Base-by-base conservation (phyloP, 768 basidiomycete genomes). In the Thelephora ganbajun region DNA sequence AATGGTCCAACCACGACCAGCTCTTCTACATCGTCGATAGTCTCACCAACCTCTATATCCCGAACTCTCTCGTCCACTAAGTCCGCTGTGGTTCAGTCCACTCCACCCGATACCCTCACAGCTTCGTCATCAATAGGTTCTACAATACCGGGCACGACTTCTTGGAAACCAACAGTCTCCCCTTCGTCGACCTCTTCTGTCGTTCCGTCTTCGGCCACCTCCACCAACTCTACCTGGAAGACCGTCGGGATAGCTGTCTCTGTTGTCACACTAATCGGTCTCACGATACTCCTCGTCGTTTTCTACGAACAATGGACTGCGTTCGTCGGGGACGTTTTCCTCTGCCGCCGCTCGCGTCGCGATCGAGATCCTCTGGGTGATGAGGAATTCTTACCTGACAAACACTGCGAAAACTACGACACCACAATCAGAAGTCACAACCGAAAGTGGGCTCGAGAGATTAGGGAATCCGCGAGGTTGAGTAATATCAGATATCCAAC, bases 281-380 rank as follows among this genome's bases (percentile, higher is more conserved):
- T 65, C 2, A 62, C 72, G 44, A 70, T 81, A 53, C 66, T 83
- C 44, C 63, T 70, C 6, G 64, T 77, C 47, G 71, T 79, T 23
- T 85, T 80, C 63, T 84, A 83, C 62, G 82, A 87, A 62, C 71
- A 76, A 33, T 79, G 81, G 71, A 78, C 72, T 71, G 68, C 73
- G 20, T 77, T 83, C 59, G 46, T 80, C 46, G 63, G 68, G 33
- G 77, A 76, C 42, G 55, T 75, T 43, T 39, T 75, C 18, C 68
- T 69, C 48, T 68, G 72, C 53, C 48, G 55, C 6, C 53, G 57
- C 43, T 36, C 36, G 60, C 49, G 50, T 7, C 51, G 48, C 26
- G 68, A 67, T 22, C 26, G 9, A 30, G 26, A 30, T 30, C 26
- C 26, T 9, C 26, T 30, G 26, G 26, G 26, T 4, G 57, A 62